phyloP scores from a whole-genome alignment of 768 basidiomycete species.

The Lepiota venenata region DNA sequence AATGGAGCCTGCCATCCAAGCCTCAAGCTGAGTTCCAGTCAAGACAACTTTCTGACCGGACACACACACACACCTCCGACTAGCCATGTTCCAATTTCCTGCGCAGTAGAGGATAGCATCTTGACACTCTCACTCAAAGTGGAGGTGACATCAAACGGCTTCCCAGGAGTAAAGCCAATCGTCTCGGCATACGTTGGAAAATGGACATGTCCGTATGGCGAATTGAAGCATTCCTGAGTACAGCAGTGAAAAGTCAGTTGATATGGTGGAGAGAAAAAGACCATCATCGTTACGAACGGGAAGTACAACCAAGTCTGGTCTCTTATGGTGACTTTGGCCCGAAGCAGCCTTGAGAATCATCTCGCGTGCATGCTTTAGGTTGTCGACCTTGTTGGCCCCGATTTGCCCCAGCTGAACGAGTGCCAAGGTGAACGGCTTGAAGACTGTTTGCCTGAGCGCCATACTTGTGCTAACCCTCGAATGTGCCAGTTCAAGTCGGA shows the following conservation, averaged over 20 bases:
- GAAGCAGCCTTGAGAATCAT: conserved; percentile 72
- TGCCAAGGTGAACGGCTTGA: conserved; percentile 81
- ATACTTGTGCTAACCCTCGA: neutral
- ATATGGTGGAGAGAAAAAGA: neutral
- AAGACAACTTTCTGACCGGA: neutral
- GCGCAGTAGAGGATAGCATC: conserved; percentile 80
- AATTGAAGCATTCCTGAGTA: conserved; percentile 82
- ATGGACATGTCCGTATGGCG: conserved; percentile 74
- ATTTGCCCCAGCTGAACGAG: conserved; percentile 86
- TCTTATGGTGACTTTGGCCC: conserved; percentile 40
- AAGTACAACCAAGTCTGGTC: conserved; percentile 79
- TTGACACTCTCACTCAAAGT: conserved; percentile 73
- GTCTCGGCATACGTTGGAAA: conserved; percentile 85
- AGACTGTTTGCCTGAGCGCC: conserved; percentile 15
- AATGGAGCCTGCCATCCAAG: conserved; percentile 69
- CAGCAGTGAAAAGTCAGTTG: neutral
- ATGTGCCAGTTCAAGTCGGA: too few relatives aligned
- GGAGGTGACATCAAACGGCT: conserved; percentile 51
- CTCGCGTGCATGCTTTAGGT: conserved; percentile 78
- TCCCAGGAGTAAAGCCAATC: conserved; percentile 59
- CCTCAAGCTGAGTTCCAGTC: neutral
- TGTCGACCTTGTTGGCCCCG: conserved; percentile 66
- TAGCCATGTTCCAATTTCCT: conserved; percentile 79
- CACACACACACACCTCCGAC: conserved; percentile 66
- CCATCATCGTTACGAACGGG: conserved; percentile 58